Evolutionary conservation across 1,139 yeast genomes (phyloP).

Genomic region (Zygosaccharomyces pseudobailii): DNA sequence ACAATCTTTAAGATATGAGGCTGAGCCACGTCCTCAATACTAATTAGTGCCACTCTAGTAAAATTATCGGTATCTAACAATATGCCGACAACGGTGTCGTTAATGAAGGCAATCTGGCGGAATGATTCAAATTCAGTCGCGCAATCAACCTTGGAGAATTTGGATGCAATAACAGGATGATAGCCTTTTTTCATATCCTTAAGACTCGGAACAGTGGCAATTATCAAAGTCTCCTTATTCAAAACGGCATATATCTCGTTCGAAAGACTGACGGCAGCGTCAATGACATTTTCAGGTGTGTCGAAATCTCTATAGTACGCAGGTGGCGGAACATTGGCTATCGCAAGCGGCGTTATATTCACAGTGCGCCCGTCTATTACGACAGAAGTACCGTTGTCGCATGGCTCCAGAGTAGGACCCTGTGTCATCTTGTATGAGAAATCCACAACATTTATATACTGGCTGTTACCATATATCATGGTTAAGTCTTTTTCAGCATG

Average conservation of each 20-base stretch:
- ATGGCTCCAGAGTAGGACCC: conserved; percentile 66
- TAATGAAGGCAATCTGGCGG: conserved; percentile 62
- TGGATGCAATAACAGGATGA: conserved; percentile 44
- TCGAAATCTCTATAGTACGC: conserved; percentile 66
- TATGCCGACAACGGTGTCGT: conserved; percentile 48
- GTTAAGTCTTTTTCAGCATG: conserved; percentile 87
- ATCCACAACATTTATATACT: conserved; percentile 58
- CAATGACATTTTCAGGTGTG: conserved; percentile 50
- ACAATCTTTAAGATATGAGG: conserved; percentile 42
- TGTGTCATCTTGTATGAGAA: conserved; percentile 58
- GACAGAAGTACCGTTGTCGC: conserved; percentile 71
- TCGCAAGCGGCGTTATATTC: conserved; percentile 72
- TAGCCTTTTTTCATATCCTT: conserved; percentile 39
- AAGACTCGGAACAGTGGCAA: conserved; percentile 41
- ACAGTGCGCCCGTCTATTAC: conserved; percentile 78
- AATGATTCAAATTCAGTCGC: conserved; percentile 43
- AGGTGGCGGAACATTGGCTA: conserved; percentile 96
- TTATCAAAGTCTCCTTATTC: conserved; percentile 40
- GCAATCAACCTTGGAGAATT: conserved; percentile 37
- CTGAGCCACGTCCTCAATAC: conserved; percentile 39
- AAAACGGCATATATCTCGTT: conserved; percentile 58
- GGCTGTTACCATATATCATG: conserved; percentile 55
- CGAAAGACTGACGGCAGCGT: conserved; percentile 59
- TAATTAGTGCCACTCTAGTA: conserved; percentile 50
- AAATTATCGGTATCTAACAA: conserved; percentile 48